Evolutionary conservation across 1,284 basidiomycete genomes (phyloP), one percentile per base, ranked within the genome.

Genomic region (Sphagnurus paluster): DNA sequence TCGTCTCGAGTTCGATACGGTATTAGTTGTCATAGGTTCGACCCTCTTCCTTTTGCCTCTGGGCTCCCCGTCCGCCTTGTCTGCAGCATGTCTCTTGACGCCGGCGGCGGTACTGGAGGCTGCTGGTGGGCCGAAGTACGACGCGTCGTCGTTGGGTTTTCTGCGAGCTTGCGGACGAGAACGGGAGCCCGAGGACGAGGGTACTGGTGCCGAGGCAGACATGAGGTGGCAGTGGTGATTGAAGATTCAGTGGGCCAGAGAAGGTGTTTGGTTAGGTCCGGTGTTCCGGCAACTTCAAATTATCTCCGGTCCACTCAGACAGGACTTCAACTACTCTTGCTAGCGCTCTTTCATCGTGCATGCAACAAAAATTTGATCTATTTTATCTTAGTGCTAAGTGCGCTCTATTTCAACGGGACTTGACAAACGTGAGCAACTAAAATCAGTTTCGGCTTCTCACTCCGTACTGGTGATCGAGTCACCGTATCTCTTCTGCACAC

Each of bases 11-110:
- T 21, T 43, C 5, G 40, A n/a, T 9, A 30, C 25, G 19, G 49
- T 46, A 4, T 47, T 40, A 6, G 43, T 32, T 6, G 63, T 44
- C 23, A 83, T 30, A 8, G 48, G 39, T 14, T 53, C 85, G 28
- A 78, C 71, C 52, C 83, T 76, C 65, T 87, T 89, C 54, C 86
- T 68, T 66, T 89, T 89, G 46, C 74, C 69, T 42, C 86, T 71
- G 14, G 81, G 78, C 55, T 87, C 85, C 14, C 82, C 81, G 3
- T 86, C 85, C 32, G 65, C 70, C 56, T 74, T 76, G 41, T 84
- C 82, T n/a, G 54, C 64, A 0, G 82, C 80, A 29, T 79, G 78
- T 54, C 82, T 64, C 57, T 84, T 85, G 11, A 68, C 62, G 28
- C 68, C 70, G 20, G 68, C 54, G 6, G 40, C 39, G 43, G 39